A percentile compares a stretch with the other conserved stretches of the same genome.
Evolutionary conservation across 2,329 filamentous ascomycete species (phyloP).

Genomic region (Penicillium sp.): DNA sequence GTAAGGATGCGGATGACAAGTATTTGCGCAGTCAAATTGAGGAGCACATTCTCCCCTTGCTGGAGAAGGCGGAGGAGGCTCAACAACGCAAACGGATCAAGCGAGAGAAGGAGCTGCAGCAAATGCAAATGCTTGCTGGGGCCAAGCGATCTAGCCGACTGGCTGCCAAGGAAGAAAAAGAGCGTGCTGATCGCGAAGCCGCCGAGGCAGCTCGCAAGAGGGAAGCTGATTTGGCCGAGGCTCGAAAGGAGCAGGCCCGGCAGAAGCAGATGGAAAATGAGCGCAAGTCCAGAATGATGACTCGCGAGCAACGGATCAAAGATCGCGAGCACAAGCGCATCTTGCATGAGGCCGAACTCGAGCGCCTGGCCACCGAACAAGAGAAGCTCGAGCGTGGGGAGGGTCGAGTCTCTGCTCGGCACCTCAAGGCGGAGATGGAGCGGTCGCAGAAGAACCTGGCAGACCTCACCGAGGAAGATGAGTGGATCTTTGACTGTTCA

Average conservation of each 20-base stretch:
- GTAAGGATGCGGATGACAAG: constrained; percentile 79
- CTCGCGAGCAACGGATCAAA: constrained; percentile 75
- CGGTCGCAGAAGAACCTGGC: constrained; percentile 70
- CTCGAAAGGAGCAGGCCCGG: constrained; percentile 53
- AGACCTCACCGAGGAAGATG: constrained; percentile 67
- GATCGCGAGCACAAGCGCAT: constrained; percentile 79
- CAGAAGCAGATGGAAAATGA: constrained; percentile 65
- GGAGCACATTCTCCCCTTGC: constrained; percentile 73
- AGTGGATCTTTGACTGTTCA: constrained; percentile 90
- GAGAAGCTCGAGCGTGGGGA: constrained; percentile 52
- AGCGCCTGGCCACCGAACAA: constrained; percentile 70
- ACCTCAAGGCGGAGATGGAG: constrained; percentile 75
- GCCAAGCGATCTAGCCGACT: constrained; percentile 91
- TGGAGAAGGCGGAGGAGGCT: constrained; percentile 67
- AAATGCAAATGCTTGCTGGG: constrained; percentile 78
- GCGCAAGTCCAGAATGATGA: constrained; percentile 71
- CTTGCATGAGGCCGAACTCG: constrained; percentile 77
- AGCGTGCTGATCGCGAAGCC: constrained; percentile 65
- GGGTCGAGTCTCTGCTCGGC: constrained; percentile 67
- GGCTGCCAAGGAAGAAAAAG: constrained; percentile 72
- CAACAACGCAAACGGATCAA: constrained; percentile 66
- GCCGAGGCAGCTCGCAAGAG: constrained; percentile 65
- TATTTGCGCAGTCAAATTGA: constrained; percentile 64
- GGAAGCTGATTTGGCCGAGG: constrained; percentile 58
- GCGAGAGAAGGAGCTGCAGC: constrained; percentile 74